Percentiles rank a stretch among this genome's conserved stretches.
Evolutionary conservation across 2,329 filamentous ascomycete genomes (phyloP).

Genomic region (Calycina herbarum): DNA sequence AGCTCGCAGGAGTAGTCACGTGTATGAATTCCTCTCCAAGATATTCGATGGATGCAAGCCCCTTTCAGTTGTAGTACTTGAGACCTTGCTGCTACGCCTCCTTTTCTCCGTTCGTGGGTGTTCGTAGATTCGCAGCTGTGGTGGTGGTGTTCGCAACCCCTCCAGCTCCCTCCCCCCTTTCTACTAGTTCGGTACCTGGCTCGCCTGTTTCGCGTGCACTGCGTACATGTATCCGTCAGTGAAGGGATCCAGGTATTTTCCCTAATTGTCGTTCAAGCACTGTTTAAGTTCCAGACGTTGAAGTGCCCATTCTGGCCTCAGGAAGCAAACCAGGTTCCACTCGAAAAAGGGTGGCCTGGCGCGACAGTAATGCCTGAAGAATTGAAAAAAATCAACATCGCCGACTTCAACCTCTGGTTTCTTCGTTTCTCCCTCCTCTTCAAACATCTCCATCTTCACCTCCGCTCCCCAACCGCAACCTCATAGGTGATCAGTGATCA

Average conservation of each 20-base stretch:
- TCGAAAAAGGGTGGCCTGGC: background rate
- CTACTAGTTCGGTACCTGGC: background rate
- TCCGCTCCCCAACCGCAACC: background rate
- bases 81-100: background rate
- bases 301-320: background rate
- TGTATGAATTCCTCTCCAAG: background rate
- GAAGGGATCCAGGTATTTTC: background rate
- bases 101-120: background rate
- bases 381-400: background rate
- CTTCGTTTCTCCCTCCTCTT: background rate
- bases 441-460: slow-evolving; percentile 3
- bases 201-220: background rate
- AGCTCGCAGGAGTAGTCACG: background rate
- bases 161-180: slow-evolving; percentile 1
- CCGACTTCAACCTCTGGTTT: background rate
- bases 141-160: background rate
- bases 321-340: background rate
- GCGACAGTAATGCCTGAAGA: background rate
- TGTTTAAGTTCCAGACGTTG: background rate
- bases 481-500: background rate
- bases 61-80: background rate
- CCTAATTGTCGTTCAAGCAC: background rate
- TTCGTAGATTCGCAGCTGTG: background rate
- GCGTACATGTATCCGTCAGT: background rate
- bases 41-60: background rate